Conservation (phyloP, 2,329 filamentous ascomycete species). For the Cordyceps tenuipes region DNA sequence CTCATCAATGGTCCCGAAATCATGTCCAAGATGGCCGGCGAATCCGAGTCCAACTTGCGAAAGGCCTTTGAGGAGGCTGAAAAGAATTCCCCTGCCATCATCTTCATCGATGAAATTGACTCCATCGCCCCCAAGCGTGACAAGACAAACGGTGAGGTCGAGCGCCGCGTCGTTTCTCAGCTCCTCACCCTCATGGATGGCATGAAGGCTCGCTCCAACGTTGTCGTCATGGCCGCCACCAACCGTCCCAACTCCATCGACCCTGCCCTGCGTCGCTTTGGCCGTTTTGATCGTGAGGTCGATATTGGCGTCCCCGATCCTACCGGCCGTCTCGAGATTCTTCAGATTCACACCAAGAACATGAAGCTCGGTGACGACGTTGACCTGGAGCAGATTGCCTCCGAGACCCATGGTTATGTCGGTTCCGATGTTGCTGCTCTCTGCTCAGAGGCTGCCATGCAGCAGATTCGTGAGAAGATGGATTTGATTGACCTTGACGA, state of each 20-base stretch:
- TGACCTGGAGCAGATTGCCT: constrained; percentile 90
- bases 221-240: constrained; percentile 98
- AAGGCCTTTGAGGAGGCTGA: constrained; percentile 99
- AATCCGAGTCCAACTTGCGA: constrained; percentile 94
- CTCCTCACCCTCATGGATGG: constrained; percentile 97
- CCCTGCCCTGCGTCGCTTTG: constrained; percentile 92
- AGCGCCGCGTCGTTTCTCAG: constrained; percentile 96
- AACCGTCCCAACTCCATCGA: constrained; percentile 99
- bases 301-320: constrained; percentile 98
- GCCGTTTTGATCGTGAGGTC: constrained; percentile 97
- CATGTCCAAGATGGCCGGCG: constrained; percentile 99
- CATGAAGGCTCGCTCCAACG: constrained; percentile 98
- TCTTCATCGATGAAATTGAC: constrained; percentile 99
- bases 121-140: constrained; percentile 99
- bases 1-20: constrained; percentile 98
- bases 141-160: constrained; percentile 98
- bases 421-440: constrained; percentile 97
- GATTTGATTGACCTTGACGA: constrained; percentile 98
- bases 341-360: constrained; percentile 99
- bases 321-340: constrained; percentile 95
- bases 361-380: constrained; percentile 98
- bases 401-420: constrained; percentile 98
- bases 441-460: constrained; percentile 98
- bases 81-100: constrained; percentile 98
- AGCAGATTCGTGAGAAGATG: constrained; percentile 99